These are phyloP conservation scores for Lecanicillium sp. DNA, from an alignment of 2,329 filamentous ascomycete species.

Conservation along the genomic window DNA sequence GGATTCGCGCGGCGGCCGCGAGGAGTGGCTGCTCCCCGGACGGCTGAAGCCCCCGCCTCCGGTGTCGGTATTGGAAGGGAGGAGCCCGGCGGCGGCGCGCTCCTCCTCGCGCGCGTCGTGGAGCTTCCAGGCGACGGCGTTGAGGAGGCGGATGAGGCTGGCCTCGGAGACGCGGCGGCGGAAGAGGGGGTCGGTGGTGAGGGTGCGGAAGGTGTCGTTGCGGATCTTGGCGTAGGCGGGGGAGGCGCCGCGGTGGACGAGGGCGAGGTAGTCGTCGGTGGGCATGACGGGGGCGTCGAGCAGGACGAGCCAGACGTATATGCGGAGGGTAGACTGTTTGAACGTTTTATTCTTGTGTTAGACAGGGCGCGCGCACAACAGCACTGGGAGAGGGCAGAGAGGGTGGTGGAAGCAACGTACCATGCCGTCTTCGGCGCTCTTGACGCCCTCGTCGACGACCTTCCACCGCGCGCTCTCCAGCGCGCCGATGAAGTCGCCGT, in stretches of 20 bases:
- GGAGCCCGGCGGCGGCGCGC: constrained; percentile 25
- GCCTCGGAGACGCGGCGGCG: constrained; percentile 92
- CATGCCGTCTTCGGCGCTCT: constrained; percentile 76
- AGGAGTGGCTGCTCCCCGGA: constrained; percentile 7
- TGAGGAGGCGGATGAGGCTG: constrained; percentile 86
- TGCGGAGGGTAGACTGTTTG: constrained; percentile 80
- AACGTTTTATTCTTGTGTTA: too few relatives aligned
- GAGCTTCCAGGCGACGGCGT: constrained; percentile 90
- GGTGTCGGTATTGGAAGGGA: too few relatives aligned
- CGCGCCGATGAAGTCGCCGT: constrained; percentile 60
- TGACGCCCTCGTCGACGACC: constrained; percentile 69
- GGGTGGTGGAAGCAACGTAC: constrained; percentile 36
- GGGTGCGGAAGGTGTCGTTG: constrained; percentile 94
- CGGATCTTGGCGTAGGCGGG: constrained; percentile 96
- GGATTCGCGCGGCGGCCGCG: background rate
- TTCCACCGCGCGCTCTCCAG: constrained; percentile 67
- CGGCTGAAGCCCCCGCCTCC: background rate
- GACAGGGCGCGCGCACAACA: too few relatives aligned
- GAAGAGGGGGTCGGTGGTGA: constrained; percentile 96
- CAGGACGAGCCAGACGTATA: constrained; percentile 94
- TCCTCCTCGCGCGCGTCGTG: constrained; percentile 65
- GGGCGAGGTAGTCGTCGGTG: constrained; percentile 81
- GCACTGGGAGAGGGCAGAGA: too few relatives aligned
- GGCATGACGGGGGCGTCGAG: constrained; percentile 79
- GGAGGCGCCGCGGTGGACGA: constrained; percentile 89